phyloP scores from a whole-genome alignment of 2,329 filamentous ascomycete species.

The Verticillium zaregamsianum region DNA sequence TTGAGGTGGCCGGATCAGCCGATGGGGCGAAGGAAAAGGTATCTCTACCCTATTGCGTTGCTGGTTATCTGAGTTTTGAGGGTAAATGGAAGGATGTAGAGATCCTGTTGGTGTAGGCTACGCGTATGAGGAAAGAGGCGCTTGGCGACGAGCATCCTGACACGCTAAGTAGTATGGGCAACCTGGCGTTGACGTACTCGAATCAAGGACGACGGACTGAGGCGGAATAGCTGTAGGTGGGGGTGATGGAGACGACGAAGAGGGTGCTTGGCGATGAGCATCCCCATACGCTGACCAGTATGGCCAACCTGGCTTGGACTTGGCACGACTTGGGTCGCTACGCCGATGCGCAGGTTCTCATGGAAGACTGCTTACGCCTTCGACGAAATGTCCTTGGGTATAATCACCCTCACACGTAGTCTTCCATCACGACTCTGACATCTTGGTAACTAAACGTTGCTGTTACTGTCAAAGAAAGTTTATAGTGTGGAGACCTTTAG shows the following conservation, averaged over 20 bases:
- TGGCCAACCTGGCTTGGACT: background rate
- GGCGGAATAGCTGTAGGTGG: background rate
- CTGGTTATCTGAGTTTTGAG: background rate
- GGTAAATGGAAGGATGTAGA: background rate
- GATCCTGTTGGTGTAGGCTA: background rate
- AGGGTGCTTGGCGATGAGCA: background rate
- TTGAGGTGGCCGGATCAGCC: conserved; percentile 4
- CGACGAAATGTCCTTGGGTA: background rate
- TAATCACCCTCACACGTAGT: background rate
- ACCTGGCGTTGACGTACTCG: background rate
- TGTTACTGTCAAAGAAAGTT: background rate
- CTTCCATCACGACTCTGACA: background rate
- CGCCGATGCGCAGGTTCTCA: background rate
- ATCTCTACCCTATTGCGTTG: background rate
- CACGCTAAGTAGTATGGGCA: background rate
- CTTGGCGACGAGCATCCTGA: background rate
- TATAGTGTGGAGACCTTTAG: background rate
- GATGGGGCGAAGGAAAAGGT: conserved; percentile 5
- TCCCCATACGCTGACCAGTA: background rate
- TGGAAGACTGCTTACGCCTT: background rate
- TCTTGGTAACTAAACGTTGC: background rate
- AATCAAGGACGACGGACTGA: background rate
- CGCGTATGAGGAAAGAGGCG: background rate
- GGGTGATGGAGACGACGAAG: conserved; percentile 1
- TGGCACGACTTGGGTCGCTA: background rate